Percentiles rank a stretch among this genome's conserved stretches.
phyloP scores from a whole-genome alignment of 2,329 filamentous ascomycete genomes.

The Emergomyces orientalis region DNA sequence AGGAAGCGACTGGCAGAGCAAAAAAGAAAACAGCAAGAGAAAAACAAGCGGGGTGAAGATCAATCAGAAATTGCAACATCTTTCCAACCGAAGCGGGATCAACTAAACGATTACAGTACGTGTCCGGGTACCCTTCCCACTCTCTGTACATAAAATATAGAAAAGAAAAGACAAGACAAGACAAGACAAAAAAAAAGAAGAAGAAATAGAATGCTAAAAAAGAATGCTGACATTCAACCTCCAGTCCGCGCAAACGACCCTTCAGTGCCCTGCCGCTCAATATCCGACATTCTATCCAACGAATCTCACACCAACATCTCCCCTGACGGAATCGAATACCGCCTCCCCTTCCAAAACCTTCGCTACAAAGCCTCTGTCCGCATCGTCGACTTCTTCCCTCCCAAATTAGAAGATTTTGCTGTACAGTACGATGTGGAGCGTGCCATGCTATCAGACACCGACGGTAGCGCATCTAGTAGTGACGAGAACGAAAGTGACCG shows the following conservation, averaged over 20 bases:
- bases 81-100: constrained; percentile 12
- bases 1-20: not conserved
- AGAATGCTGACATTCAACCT: constrained; percentile 18
- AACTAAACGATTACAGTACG: constrained; percentile 38
- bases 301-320: constrained; percentile 39
- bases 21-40: constrained; percentile 21
- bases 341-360: constrained; percentile 62
- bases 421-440: constrained; percentile 41
- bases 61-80: constrained; percentile 19
- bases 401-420: constrained; percentile 61
- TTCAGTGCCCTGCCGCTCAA: constrained; percentile 30
- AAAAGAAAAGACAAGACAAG: not conserved
- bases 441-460: constrained; percentile 40
- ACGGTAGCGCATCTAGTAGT: constrained; percentile 25
- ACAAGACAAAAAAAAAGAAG: constrained; percentile 11
- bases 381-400: constrained; percentile 73
- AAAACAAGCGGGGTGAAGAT: constrained; percentile 26
- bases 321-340: constrained; percentile 36
- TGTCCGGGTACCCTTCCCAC: not conserved
- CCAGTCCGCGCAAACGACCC: constrained; percentile 41
- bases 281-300: constrained; percentile 44
- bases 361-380: constrained; percentile 62
- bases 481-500: constrained; percentile 21
- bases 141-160: not conserved
- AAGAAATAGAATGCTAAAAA: not conserved